Conservation (phyloP, 1,139 yeast species). For the Schwanniomyces etchellsii region DNA sequence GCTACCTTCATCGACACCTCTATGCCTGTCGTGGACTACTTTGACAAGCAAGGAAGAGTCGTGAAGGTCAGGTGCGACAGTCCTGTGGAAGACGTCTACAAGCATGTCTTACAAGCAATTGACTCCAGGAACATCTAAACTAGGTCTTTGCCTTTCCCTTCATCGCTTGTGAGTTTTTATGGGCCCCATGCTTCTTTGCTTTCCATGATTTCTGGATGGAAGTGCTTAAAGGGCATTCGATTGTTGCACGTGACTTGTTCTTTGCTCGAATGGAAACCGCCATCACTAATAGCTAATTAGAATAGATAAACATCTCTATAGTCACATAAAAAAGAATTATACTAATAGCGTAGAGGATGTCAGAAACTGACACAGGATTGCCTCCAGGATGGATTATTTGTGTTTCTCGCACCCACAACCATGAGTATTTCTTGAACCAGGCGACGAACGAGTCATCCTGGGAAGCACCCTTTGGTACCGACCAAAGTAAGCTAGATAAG, state of each 20-base stretch:
- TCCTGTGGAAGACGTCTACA: slow-evolving; percentile 73
- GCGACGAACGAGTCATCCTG: slow-evolving; percentile 73
- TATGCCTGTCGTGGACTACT: slow-evolving; percentile 91
- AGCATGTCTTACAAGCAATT: slow-evolving; percentile 63
- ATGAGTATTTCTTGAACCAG: slow-evolving; percentile 77
- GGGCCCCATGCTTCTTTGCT: too few species aligned
- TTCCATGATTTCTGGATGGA: too few species aligned
- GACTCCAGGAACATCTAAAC: slow-evolving; percentile 31
- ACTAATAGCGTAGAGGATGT: too few species aligned
- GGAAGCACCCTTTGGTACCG: slow-evolving; percentile 90
- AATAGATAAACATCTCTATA: too few species aligned
- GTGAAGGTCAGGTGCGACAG: slow-evolving; percentile 75
- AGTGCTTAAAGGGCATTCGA: too few species aligned
- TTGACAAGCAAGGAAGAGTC: slow-evolving; percentile 69
- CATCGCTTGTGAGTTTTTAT: too few species aligned
- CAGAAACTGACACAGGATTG: slow-evolving; percentile 53
- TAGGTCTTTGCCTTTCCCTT: too few species aligned
- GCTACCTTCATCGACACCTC: slow-evolving; percentile 81
- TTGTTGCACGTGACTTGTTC: too few species aligned
- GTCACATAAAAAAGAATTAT: too few species aligned
- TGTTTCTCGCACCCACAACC: slow-evolving; percentile 72
- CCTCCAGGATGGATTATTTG: slow-evolving; percentile 83
- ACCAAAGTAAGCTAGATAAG: slow-evolving; percentile 49
- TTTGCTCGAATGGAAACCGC: too few species aligned
- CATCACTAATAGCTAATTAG: too few species aligned